Base-by-base conservation (phyloP, 257 asterid genomes). In the Phtheirospermum japonicum region DNA sequence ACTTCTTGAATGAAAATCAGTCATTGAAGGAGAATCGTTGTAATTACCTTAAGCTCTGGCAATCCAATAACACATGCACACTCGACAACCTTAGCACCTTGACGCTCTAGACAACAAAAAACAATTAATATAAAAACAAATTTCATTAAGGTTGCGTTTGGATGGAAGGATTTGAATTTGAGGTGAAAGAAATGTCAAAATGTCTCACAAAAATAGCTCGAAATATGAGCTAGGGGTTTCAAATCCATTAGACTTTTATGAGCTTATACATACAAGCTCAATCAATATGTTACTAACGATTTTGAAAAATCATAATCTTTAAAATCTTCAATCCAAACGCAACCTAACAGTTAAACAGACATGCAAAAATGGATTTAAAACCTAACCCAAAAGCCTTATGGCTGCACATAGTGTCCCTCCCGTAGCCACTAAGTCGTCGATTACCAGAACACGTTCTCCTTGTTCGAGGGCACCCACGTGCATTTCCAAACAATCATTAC, bases 381-480 rank as follows among this genome's bases (percentile, higher is more conserved):
- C 7, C 59, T 63, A 51, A 87, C 98, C 98, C 58, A 90, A 74
- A 18, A 88, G 94, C 75, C 77, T 79, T 40, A 82, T 85, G 71
- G 94, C 96, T 10, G 98, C 98, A 53, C 86, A 74, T 6, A 90
- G 84, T 2, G 96, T 90, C 55, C 96, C 98, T 10, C 98, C 98
- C 0, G 98, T 90, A 49, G 98, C 98, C 50, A 90, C 89, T 71
- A 90, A 75, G 78, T 90, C 98, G 60, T 90, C 96, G 9, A 90
- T 76, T 31, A 90, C 66, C 56, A 90, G 67, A 5, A 80, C 90
- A 10, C 87, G 81, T n/a, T 88, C 95, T 0, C 95, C 91, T n/a
- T 39, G 40, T 63, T 80, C 69, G 33, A 88, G 82, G n/a, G 89
- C 91, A 55, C 82, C 88, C 26, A 76, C 77, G 33, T 88, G 96